A percentile compares a stretch with the other conserved stretches of the same genome.
Evolutionary conservation across 169 alveolate genomes (phyloP).

Genomic region (Toxoplasma gondii): DNA sequence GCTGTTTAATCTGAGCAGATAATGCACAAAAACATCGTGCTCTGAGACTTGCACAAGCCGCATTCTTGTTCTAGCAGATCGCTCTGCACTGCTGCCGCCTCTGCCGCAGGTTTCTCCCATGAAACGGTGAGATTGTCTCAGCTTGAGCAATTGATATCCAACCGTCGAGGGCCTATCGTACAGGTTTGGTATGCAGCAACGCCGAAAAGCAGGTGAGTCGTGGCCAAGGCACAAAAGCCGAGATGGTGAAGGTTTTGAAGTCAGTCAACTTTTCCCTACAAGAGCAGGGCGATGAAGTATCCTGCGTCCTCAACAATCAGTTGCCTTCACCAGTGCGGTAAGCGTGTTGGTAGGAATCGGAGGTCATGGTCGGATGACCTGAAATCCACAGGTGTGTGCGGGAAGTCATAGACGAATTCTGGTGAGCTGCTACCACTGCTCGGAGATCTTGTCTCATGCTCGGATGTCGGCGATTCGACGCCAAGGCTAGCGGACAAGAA

Average conservation of each 20-base stretch:
- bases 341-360: neutral
- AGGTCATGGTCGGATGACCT: neutral
- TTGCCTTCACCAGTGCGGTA: neutral
- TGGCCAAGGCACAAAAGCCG: neutral
- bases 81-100: neutral
- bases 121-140: neutral
- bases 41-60: neutral
- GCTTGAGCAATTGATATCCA: neutral
- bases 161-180: neutral
- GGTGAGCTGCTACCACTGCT: conserved; percentile 16
- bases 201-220: neutral
- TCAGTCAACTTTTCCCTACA: neutral
- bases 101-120: neutral
- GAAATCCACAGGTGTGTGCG: neutral
- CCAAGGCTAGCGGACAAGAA: conserved; percentile 13
- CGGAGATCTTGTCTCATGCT: neutral
- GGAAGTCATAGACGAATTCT: neutral
- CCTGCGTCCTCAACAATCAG: neutral
- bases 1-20: neutral
- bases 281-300: neutral
- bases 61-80: neutral
- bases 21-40: neutral
- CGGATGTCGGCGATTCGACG: neutral
- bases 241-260: no score
- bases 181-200: neutral